Evolutionary conservation across 208 protist genomes (phyloP).

Genomic region (Vickermania ingenoplastis): DNA sequence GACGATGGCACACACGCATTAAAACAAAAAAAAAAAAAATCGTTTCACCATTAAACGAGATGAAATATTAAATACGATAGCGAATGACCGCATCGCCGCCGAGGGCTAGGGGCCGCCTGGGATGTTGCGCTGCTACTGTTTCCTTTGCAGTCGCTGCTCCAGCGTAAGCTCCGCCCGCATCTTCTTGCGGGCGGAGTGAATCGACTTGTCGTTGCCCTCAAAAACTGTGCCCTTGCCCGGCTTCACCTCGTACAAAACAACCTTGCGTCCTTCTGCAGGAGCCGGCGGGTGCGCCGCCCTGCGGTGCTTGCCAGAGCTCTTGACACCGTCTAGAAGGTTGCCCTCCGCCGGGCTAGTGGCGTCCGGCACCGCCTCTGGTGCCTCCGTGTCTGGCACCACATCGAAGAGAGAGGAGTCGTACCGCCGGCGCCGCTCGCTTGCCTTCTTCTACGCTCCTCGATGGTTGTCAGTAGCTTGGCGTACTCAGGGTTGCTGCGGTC

Average conservation of each 20-base stretch:
- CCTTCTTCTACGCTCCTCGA: slow-evolving; percentile 68
- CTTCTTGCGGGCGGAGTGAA: slow-evolving; percentile 67
- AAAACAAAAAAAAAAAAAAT: no score
- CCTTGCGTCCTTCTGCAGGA: slow-evolving; percentile 18
- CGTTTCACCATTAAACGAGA: no score
- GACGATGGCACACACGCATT: no score
- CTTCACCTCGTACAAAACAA: slow-evolving; percentile 70
- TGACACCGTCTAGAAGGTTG: slow-evolving; percentile 57
- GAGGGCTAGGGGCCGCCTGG: no score
- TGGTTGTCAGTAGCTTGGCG: slow-evolving; percentile 65
- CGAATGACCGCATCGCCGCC: no score
- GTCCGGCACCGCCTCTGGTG: background rate
- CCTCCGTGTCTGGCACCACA: slow-evolving; percentile 53
- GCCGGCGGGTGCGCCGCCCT: slow-evolving; percentile 5
- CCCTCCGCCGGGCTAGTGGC: slow-evolving; percentile 14
- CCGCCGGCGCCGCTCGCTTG: slow-evolving; percentile 39
- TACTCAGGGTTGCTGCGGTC: slow-evolving; percentile 77
- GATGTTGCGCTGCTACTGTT: no score
- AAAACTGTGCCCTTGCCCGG: slow-evolving; percentile 35
- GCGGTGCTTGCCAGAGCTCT: slow-evolving; percentile 50
- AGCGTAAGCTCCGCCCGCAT: slow-evolving; percentile 50
- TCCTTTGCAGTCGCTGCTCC: slow-evolving; percentile 53
- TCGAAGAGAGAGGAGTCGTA: slow-evolving; percentile 76
- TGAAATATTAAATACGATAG: no score
- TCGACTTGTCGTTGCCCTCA: slow-evolving; percentile 54